These are phyloP conservation scores for Stachybotrys chartarum DNA, from an alignment of 2,329 filamentous ascomycete species.

Conservation along the genomic window DNA sequence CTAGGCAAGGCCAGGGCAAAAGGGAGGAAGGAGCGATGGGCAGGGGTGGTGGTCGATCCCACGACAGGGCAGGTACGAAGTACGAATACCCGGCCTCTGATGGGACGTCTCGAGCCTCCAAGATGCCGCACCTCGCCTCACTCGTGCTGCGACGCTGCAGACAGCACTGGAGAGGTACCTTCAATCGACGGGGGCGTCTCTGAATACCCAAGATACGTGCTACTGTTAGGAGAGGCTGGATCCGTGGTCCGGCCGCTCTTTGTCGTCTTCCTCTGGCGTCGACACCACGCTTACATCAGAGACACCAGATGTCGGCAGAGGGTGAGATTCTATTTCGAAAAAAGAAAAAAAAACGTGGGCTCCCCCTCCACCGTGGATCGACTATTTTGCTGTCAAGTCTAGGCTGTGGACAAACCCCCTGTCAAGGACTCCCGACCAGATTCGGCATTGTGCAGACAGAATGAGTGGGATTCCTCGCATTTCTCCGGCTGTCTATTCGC, in stretches of 20 bases:
- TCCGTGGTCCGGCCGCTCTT: no score
- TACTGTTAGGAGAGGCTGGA: no score
- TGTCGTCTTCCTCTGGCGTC: no score
- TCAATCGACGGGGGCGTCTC: no score
- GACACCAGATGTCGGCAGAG: background rate
- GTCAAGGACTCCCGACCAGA: background rate
- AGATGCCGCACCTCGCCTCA: no score
- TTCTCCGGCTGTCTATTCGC: no score
- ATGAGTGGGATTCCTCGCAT: background rate
- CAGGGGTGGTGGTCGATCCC: background rate
- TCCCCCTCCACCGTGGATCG: background rate
- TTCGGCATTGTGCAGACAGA: background rate
- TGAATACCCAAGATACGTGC: no score
- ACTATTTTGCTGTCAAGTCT: background rate
- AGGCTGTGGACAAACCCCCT: background rate
- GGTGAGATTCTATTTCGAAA: background rate
- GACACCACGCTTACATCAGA: background rate
- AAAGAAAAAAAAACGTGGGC: no score
- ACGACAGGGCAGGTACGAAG: background rate
- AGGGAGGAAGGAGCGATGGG: background rate
- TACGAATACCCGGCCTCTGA: no score
- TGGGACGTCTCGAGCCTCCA: no score
- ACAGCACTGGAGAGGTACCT: no score
- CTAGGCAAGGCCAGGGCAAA: background rate
- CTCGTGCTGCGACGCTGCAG: no score